phyloP scores from a whole-genome alignment of 495 filamentous ascomycete genomes.

The Penicillium waksmanii region DNA sequence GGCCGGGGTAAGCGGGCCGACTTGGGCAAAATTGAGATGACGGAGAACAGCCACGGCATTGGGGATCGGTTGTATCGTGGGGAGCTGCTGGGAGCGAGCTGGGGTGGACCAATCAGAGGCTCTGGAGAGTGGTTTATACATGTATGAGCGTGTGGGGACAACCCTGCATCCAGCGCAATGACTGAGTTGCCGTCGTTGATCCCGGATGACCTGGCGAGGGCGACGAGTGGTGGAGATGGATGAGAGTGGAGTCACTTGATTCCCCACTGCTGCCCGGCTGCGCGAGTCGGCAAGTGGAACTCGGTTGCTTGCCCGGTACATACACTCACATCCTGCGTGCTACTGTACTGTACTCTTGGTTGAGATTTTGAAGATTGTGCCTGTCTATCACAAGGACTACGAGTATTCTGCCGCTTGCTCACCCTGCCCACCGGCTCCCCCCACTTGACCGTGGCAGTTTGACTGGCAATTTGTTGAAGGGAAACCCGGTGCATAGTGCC shows the following conservation, averaged over 20 bases:
- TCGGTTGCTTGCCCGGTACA: conserved; percentile 8
- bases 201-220: conserved; percentile 3
- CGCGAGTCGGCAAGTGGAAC: conserved; percentile 2
- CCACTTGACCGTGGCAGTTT: conserved; percentile 19
- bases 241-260: not conserved
- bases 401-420: not conserved
- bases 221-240: not conserved
- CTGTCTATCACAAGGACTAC: not conserved
- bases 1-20: conserved; percentile 32
- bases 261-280: conserved; percentile 2
- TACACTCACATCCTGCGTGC: no score
- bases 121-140: conserved; percentile 8
- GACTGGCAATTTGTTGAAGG: conserved; percentile 20
- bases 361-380: no score
- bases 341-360: not conserved
- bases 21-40: conserved; percentile 18
- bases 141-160: conserved; percentile 11
- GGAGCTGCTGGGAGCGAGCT: conserved; percentile 13
- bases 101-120: conserved; percentile 21
- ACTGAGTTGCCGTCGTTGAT: conserved; percentile 16
- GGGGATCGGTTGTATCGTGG: conserved; percentile 44
- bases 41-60: conserved; percentile 48
- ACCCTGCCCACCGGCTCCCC: conserved; percentile 12
- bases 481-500: conserved; percentile 1
- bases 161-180: not conserved